These are phyloP conservation scores for Tricholoma sp. DNA, from an alignment of 768 basidiomycete species.

Conservation along the genomic window DNA sequence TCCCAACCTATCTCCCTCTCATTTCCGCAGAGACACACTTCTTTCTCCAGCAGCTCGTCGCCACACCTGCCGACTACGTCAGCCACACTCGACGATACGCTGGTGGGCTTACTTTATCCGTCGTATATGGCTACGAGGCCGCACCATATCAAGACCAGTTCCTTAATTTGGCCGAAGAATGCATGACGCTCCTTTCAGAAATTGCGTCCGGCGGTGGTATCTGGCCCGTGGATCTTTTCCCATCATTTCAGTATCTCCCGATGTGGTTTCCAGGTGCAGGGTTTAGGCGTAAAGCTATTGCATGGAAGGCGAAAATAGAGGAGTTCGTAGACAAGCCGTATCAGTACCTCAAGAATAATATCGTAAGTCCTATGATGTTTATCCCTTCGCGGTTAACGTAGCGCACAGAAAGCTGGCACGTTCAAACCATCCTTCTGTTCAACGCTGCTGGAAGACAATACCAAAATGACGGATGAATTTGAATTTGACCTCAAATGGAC, in stretches of 20 bases:
- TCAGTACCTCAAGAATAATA: constrained; percentile 48
- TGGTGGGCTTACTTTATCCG: constrained; percentile 50
- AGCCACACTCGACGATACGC: constrained; percentile 46
- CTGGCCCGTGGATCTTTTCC: constrained; percentile 47
- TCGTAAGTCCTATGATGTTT: constrained; percentile 35
- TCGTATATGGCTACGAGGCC: constrained; percentile 59
- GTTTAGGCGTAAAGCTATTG: constrained; percentile 55
- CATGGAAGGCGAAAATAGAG: constrained; percentile 61
- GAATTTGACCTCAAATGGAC: constrained; percentile 76
- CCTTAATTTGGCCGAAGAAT: constrained; percentile 36
- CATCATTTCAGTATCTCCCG: constrained; percentile 52
- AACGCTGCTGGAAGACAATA: constrained; percentile 50
- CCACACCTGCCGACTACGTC: constrained; percentile 32
- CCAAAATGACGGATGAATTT: constrained; percentile 33
- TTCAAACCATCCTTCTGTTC: constrained; percentile 40
- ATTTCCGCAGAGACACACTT: constrained; percentile 50
- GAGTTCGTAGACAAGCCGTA: constrained; percentile 64
- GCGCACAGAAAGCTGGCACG: constrained; percentile 33
- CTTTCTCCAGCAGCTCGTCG: constrained; percentile 53
- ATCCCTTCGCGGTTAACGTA: neutral
- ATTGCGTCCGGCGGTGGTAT: constrained; percentile 40
- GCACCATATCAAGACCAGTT: constrained; percentile 32
- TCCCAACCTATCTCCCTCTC: constrained; percentile 54
- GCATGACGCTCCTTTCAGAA: constrained; percentile 35
- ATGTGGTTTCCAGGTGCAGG: constrained; percentile 63